Evolutionary conservation across 192 early-diverging fungal genomes (phyloP), one percentile per base, ranked within the genome.

Genomic region (Podila epigama): DNA sequence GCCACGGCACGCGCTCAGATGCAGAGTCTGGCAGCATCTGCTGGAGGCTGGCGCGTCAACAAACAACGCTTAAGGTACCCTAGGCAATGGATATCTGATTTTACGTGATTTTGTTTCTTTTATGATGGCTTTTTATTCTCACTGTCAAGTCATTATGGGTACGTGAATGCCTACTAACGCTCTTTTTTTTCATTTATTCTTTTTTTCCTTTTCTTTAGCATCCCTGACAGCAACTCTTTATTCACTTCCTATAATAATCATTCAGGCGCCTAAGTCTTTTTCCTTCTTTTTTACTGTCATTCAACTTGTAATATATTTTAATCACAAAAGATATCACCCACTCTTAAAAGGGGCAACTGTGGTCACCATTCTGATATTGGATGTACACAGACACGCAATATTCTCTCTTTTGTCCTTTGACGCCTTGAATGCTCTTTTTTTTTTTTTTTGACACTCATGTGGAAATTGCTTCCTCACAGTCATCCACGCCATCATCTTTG

Each of bases 1-100:
- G 73, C 57, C 7, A 77, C 73, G 5, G 73, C 73, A 18, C 39
- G 66, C 44, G 73, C 73, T n/a, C 73, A 77, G 56, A 77, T 77
- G 73, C 73, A 77, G 40, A 77, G 65, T 22, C 60, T 77, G 13
- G 73, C 73, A 11, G 73, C 73, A 4, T 59, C 52, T 51, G 41
- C 73, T 11, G 73, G 73, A 13, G 73, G 73, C 20, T 77, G 73
- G 73, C 27, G 73, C 44, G 73, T 64, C 16, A 77, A 77, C 40
- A 77, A 77, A 60, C 73, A 77, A 29, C 66, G 73, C 22, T 27
- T 77, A 7, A 77, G 73, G 73, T 77, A 67, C 44, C 15, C 18
- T 22, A 16, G 37, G 44, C 37, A 4, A 20, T 27, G 1, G 13
- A 36, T 20, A 20, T 5, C 2, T 16, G 29, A 22, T 13, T 16